These are phyloP conservation scores for Saccharomyces hybrid DNA, from an alignment of 1,139 yeast genomes.

Conservation along the genomic window DNA sequence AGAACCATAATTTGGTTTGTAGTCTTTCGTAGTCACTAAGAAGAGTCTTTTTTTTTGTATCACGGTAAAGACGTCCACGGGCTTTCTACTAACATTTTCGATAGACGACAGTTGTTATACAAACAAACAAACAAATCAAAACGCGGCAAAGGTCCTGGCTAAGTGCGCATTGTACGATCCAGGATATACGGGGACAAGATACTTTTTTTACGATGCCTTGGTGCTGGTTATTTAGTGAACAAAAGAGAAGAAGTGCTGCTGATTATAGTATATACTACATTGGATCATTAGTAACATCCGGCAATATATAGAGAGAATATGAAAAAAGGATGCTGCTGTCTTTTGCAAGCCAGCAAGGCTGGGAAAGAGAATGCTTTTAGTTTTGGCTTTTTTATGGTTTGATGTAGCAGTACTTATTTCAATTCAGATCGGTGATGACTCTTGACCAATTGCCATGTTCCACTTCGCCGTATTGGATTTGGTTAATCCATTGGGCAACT, in stretches of 20 bases:
- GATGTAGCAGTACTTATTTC: slow-evolving; percentile 1
- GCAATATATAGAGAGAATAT: background rate
- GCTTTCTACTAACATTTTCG: too few species aligned
- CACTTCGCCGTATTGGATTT: slow-evolving; percentile 80
- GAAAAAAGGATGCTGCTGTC: background rate
- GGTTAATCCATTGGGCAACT: slow-evolving; percentile 76
- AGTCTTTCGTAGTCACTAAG: background rate
- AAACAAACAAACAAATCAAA: too few species aligned
- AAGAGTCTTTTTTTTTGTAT: too few species aligned
- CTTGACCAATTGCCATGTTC: slow-evolving; percentile 43
- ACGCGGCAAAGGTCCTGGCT: background rate
- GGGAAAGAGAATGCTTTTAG: background rate
- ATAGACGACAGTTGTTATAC: too few species aligned
- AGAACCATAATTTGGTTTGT: background rate
- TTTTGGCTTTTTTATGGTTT: background rate
- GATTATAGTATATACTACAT: background rate
- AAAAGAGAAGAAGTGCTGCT: background rate
- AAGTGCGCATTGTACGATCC: background rate
- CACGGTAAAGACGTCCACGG: too few species aligned
- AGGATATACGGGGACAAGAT: too few species aligned
- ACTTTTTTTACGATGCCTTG: too few species aligned
- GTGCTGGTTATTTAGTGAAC: background rate
- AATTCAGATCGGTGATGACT: slow-evolving; percentile 31
- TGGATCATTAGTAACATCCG: background rate
- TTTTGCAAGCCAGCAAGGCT: background rate